These are phyloP conservation scores for Fraxinus pennsylvanica DNA, from an alignment of 257 asterid genomes.

Conservation along the genomic window DNA sequence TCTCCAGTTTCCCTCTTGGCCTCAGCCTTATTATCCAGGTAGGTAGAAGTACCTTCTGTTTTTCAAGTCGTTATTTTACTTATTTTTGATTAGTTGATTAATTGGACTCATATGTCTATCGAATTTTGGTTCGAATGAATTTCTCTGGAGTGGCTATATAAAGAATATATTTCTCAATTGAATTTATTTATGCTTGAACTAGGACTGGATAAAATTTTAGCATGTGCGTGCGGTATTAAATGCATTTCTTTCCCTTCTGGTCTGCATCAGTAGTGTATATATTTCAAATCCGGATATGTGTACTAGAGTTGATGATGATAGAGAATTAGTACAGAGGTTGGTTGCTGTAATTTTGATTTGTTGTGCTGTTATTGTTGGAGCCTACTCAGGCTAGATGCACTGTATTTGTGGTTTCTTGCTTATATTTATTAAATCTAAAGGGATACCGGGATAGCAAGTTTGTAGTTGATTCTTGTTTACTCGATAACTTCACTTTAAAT, in stretches of 20 bases:
- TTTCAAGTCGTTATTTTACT: background rate
- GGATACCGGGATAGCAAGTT: background rate
- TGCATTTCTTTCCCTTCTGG: background rate
- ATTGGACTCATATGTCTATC: background rate
- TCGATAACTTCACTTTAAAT: background rate
- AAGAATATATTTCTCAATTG: background rate
- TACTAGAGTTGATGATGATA: background rate
- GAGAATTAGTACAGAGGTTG: background rate
- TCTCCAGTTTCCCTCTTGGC: constrained; percentile 55
- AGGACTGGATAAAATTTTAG: constrained; percentile 3
- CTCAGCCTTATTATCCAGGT: constrained; percentile 88
- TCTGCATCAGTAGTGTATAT: background rate
- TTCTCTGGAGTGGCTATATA: background rate
- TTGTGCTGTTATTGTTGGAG: background rate
- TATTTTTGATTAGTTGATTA: background rate
- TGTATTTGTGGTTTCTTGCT: background rate
- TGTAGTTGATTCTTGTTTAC: background rate
- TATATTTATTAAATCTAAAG: background rate
- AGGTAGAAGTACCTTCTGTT: background rate
- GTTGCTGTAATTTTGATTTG: background rate
- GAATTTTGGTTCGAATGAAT: background rate
- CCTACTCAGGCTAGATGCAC: background rate
- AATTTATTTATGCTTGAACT: background rate
- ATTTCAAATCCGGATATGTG: background rate
- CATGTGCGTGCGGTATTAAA: background rate